These are phyloP conservation scores for Entelexis paramagnoliae DNA, from an alignment of 1,139 yeast genomes.

Conservation along the genomic window DNA sequence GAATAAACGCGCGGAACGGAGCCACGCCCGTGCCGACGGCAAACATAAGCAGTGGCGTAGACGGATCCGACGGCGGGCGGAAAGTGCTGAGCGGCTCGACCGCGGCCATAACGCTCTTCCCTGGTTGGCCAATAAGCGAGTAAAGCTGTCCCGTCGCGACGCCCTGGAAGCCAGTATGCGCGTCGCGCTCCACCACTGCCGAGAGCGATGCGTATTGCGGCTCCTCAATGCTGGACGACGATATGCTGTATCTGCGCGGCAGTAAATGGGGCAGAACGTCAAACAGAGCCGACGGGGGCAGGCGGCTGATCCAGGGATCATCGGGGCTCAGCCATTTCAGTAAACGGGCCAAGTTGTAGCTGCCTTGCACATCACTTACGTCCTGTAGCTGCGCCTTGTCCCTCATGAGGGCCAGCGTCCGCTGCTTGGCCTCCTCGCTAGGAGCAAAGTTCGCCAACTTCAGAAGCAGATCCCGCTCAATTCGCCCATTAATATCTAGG, in stretches of 20 bases:
- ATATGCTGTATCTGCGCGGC: slow-evolving; percentile 23
- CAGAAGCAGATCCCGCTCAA: slow-evolving; percentile 16
- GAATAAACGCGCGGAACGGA: slow-evolving; percentile 22
- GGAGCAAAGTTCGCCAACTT: slow-evolving; percentile 20
- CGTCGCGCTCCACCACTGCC: slow-evolving; percentile 20
- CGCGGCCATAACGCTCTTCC: not conserved
- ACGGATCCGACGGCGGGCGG: slow-evolving; percentile 15
- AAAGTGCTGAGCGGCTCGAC: slow-evolving; percentile 10
- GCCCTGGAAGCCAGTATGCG: slow-evolving; percentile 15
- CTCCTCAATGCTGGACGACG: slow-evolving; percentile 16
- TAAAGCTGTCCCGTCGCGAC: slow-evolving; percentile 20
- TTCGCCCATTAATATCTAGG: slow-evolving; percentile 20
- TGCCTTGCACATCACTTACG: not conserved
- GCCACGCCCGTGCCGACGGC: slow-evolving; percentile 25
- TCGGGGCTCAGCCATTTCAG: slow-evolving; percentile 14
- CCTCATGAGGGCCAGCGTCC: not conserved
- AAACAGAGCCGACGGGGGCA: slow-evolving; percentile 17
- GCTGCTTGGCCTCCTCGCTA: not conserved
- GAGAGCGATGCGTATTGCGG: slow-evolving; percentile 17
- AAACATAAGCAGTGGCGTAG: slow-evolving; percentile 19
- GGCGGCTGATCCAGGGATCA: slow-evolving; percentile 19
- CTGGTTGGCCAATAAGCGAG: not conserved
- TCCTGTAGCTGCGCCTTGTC: not conserved
- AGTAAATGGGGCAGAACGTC: slow-evolving; percentile 19
- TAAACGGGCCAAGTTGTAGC: slow-evolving; percentile 13